A percentile compares a stretch with the other conserved stretches of the same genome.
Conservation (phyloP, 1,139 yeast species). For the Hemisphaericaspora lyxosophila region DNA sequence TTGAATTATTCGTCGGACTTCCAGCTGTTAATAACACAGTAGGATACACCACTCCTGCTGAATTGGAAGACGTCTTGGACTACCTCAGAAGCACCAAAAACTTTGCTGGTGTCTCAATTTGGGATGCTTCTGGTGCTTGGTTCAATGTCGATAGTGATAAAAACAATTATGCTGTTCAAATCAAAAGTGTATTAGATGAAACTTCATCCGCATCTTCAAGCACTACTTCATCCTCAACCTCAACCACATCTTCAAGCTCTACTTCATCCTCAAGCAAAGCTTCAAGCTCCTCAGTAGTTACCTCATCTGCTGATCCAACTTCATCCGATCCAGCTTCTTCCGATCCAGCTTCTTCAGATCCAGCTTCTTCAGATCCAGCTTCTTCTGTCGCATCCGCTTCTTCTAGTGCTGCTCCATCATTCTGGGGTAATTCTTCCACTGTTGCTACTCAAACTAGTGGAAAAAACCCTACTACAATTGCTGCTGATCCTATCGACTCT, state of each 20-base stretch:
- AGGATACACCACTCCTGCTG: conserved; percentile 13
- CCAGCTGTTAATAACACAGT: conserved; percentile 12
- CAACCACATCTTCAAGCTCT: conserved; percentile 7
- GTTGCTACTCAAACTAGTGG: not conserved
- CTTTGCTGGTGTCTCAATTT: conserved; percentile 84
- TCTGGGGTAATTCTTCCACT: conserved; percentile 13
- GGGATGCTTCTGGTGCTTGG: conserved; percentile 92
- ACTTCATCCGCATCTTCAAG: conserved; percentile 12
- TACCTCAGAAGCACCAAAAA: conserved; percentile 39
- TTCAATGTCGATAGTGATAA: conserved; percentile 39
- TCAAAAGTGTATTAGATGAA: conserved; percentile 13
- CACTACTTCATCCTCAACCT: conserved; percentile 4
- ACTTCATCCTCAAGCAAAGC: conserved; percentile 7
- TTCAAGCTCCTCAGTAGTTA: conserved; percentile 8
- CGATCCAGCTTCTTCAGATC: conserved; percentile 3
- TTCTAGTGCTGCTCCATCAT: conserved; percentile 5
- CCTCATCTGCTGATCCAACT: conserved; percentile 9
- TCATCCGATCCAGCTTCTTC: conserved; percentile 7
- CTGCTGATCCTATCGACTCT: not conserved
- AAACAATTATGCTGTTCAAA: conserved; percentile 16
- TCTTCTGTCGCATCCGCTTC: conserved; percentile 3
- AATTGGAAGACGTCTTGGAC: conserved; percentile 22
- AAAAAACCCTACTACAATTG: not conserved
- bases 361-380: conserved; percentile 10
- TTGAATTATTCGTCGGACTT: conserved; percentile 24